Evolutionary conservation across 148 eudicot species (phyloP).

Genomic region (Chenopodium formosanum): DNA sequence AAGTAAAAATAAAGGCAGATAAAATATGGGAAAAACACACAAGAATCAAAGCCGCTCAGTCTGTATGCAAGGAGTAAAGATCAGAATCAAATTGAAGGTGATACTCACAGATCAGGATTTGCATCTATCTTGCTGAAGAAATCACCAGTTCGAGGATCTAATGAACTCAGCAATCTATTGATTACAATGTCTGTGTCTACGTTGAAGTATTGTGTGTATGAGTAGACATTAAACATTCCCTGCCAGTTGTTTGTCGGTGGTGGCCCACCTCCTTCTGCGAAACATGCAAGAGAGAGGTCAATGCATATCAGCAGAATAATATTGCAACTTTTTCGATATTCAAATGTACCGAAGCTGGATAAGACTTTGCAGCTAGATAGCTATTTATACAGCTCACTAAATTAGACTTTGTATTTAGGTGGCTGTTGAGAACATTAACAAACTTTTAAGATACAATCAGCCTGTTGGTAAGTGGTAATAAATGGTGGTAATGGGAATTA

Average conservation of each 20-base stretch:
- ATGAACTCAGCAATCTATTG: conserved; percentile 75
- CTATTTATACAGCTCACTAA: not conserved
- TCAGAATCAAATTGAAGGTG: not conserved
- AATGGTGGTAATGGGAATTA: no score
- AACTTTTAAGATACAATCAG: not conserved
- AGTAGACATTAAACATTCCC: conserved; percentile 73
- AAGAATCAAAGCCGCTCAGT: conserved; percentile 3
- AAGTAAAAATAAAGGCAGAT: conserved; percentile 1
- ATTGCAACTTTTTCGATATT: not conserved
- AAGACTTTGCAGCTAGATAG: not conserved
- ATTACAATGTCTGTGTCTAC: conserved; percentile 88
- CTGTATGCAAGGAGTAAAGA: not conserved
- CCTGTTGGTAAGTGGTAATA: no score
- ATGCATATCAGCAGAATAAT: not conserved
- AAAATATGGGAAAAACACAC: not conserved
- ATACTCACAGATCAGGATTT: conserved; percentile 95
- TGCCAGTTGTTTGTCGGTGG: conserved; percentile 67
- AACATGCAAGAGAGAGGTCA: conserved; percentile 12
- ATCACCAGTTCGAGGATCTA: conserved; percentile 79
- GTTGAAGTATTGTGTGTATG: conserved; percentile 85
- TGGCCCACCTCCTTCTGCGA: conserved; percentile 66
- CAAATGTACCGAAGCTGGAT: not conserved
- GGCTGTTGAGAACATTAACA: not conserved
- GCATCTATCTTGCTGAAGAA: conserved; percentile 92
- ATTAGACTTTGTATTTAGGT: not conserved